Evolutionary conservation across 192 early-diverging fungal species (phyloP).

Genomic region (Coemansia sp.): DNA sequence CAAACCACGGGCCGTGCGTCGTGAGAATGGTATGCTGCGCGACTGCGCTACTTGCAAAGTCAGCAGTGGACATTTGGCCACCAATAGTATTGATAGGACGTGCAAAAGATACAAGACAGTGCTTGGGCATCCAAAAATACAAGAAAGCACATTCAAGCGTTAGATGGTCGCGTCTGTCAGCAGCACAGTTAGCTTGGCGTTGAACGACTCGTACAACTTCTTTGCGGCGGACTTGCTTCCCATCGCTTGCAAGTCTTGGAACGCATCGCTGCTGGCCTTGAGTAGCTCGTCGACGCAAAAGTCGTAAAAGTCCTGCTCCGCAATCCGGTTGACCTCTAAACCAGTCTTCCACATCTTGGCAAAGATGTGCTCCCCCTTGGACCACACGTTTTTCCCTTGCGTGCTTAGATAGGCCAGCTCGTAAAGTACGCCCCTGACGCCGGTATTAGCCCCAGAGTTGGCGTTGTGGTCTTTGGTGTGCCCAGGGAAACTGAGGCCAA

Average conservation of each 20-base stretch:
- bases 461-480: neutral
- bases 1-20: no score
- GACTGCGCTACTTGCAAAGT: no score
- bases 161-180: conserved; percentile 18
- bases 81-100: no score
- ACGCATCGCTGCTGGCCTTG: conserved; percentile 46
- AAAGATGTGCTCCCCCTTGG: conserved; percentile 41
- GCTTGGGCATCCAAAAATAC: neutral
- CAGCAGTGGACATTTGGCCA: no score
- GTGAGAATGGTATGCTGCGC: no score
- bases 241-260: conserved; percentile 45
- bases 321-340: conserved; percentile 47
- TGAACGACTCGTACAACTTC: conserved; percentile 48
- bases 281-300: conserved; percentile 51
- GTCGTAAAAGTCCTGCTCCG: conserved; percentile 53
- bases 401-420: conserved; percentile 51
- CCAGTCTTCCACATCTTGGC: conserved; percentile 37
- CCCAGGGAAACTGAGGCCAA: conserved; percentile 8
- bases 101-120: no score
- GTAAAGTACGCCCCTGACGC: conserved; percentile 36
- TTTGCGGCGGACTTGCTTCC: conserved; percentile 39
- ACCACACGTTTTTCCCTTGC: conserved; percentile 42
- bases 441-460: neutral
- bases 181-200: conserved; percentile 33
- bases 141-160: neutral